phyloP scores from a whole-genome alignment of 768 basidiomycete genomes.

The Agrocybe praecox region DNA sequence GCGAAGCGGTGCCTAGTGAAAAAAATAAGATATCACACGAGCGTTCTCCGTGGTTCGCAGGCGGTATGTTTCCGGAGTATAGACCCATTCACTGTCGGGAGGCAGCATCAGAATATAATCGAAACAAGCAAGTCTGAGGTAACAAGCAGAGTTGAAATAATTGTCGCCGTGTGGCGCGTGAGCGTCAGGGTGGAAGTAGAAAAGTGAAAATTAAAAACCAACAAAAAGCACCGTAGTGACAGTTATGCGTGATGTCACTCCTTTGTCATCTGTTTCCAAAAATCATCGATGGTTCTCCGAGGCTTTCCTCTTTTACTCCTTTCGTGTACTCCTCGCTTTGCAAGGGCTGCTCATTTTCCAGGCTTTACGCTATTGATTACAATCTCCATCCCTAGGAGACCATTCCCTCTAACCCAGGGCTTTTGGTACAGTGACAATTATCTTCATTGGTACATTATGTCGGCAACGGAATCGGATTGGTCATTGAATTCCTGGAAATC shows the following conservation, averaged over 20 bases:
- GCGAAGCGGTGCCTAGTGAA: neutral
- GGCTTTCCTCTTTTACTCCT: conserved; percentile 1
- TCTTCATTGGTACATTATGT: conserved; percentile 2
- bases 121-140: too few species aligned
- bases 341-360: neutral
- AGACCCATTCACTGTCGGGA: too few species aligned
- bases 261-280: conserved; percentile 3
- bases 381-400: neutral
- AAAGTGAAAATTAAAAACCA: too few species aligned
- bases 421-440: neutral
- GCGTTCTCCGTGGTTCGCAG: too few species aligned
- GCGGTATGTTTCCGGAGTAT: too few species aligned
- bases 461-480: conserved; percentile 61
- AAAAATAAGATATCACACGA: neutral
- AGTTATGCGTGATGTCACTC: neutral
- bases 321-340: neutral
- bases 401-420: neutral
- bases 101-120: too few species aligned
- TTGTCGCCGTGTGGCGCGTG: too few species aligned
- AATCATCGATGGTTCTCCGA: neutral
- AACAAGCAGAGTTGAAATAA: too few species aligned
- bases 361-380: neutral
- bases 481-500: conserved; percentile 78
- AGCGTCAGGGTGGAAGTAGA: too few species aligned
- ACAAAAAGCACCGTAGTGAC: too few species aligned